These are phyloP conservation scores for Botrytis paeoniae DNA, from an alignment of 2,329 filamentous ascomycete genomes.

Conservation along the genomic window DNA sequence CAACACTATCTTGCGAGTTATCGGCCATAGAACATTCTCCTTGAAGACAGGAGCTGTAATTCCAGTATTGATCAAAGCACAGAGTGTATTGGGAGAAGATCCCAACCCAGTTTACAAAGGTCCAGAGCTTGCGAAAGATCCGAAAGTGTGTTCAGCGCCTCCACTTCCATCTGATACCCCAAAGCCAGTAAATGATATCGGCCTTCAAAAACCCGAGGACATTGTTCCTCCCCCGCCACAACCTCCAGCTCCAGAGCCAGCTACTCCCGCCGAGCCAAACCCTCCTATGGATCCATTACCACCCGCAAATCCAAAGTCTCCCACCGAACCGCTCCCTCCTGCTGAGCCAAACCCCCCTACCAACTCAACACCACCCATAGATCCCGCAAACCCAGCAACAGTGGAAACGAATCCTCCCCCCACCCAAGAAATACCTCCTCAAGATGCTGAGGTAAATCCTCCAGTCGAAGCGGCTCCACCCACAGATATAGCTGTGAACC, in stretches of 20 bases:
- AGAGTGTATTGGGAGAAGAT: conserved; percentile 38
- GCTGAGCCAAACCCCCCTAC: background rate
- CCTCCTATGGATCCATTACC: background rate
- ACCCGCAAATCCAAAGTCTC: background rate
- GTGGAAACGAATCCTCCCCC: background rate
- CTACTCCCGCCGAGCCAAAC: background rate
- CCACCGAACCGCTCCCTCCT: background rate
- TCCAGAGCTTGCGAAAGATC: conserved; percentile 1
- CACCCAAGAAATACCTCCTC: background rate
- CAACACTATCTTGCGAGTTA: conserved; percentile 48
- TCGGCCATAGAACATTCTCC: conserved; percentile 60
- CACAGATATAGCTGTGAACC: background rate
- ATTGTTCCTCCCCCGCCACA: background rate
- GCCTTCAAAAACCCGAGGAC: background rate
- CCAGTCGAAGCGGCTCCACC: background rate
- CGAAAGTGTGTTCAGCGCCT: background rate
- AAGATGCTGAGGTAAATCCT: background rate
- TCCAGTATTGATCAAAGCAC: conserved; percentile 62
- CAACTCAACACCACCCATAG: background rate
- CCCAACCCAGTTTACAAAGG: conserved; percentile 19
- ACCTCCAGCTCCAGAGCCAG: background rate
- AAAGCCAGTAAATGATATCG: conserved; percentile 6
- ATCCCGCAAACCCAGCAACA: background rate
- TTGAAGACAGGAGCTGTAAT: conserved; percentile 67
- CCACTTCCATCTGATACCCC: background rate